Percentiles rank a stretch among this genome's conserved stretches.
Conservation (phyloP, 768 basidiomycete genomes). For the Roridomyces roridus region DNA sequence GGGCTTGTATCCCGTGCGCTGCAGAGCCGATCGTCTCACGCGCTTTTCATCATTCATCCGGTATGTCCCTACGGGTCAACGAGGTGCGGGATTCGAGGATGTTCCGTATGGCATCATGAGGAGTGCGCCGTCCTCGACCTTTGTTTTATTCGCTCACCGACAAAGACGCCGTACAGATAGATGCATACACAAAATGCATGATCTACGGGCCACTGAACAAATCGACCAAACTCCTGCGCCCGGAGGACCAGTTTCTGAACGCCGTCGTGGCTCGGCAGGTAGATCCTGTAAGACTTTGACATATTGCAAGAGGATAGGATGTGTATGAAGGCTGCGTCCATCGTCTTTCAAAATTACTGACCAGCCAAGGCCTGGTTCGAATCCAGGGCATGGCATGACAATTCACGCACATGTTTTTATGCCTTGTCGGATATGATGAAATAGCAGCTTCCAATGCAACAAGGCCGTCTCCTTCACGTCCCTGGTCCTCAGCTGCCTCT, state of each 20-base stretch:
- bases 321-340: too few species aligned
- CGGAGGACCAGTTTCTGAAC: conserved; percentile 30
- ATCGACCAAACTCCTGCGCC: conserved; percentile 19
- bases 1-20: conserved; percentile 30
- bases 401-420: too few species aligned
- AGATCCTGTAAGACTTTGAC: too few species aligned
- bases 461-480: too few species aligned
- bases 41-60: conserved; percentile 5
- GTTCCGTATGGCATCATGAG: conserved; percentile 19
- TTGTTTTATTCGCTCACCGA: conserved; percentile 7
- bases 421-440: too few species aligned
- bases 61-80: conserved; percentile 18
- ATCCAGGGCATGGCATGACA: too few species aligned
- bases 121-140: conserved; percentile 10
- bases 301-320: too few species aligned
- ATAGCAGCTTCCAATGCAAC: too few species aligned
- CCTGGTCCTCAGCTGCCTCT: too few species aligned
- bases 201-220: conserved; percentile 21
- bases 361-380: too few species aligned
- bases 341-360: too few species aligned
- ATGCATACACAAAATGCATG: conserved; percentile 24
- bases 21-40: neutral
- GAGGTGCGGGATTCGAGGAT: conserved; percentile 17
- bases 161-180: conserved; percentile 20
- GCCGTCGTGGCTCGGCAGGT: conserved; percentile 28